Percentiles rank a stretch among this genome's conserved stretches.
Evolutionary conservation across 1,284 basidiomycete species (phyloP).

Genomic region (Ceratobasidium sp.): DNA sequence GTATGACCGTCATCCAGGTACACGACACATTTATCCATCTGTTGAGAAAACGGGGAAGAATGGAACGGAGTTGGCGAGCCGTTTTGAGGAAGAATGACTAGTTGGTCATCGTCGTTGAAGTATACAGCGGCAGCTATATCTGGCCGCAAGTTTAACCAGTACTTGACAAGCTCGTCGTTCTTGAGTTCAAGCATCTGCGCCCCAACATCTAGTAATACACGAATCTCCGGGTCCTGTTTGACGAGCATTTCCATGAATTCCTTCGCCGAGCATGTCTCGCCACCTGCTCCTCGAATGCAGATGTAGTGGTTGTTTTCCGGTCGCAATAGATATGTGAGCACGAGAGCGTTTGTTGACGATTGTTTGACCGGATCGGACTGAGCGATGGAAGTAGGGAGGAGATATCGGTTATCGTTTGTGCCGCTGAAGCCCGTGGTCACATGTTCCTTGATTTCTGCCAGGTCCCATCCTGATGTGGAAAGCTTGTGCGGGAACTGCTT

Average conservation of each 20-base stretch:
- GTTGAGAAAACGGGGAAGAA: constrained; percentile 19
- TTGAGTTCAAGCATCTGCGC: constrained; percentile 63
- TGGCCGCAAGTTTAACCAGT: constrained; percentile 52
- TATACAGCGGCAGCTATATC: constrained; percentile 51
- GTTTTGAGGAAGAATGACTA: constrained; percentile 7
- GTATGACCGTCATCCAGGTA: constrained; percentile 27
- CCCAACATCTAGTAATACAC: constrained; percentile 62
- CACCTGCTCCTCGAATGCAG: constrained; percentile 42
- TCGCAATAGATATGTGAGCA: constrained; percentile 56
- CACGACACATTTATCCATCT: constrained; percentile 30
- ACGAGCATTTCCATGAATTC: constrained; percentile 52
- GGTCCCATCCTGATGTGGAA: constrained; percentile 61
- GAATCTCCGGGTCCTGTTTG: constrained; percentile 51
- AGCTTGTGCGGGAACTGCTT: constrained; percentile 60
- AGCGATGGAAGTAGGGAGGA: constrained; percentile 57
- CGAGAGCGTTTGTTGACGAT: constrained; percentile 58
- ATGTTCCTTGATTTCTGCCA: constrained; percentile 53
- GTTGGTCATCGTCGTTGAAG: constrained; percentile 52
- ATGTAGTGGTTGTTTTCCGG: constrained; percentile 55
- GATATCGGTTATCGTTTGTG: constrained; percentile 61
- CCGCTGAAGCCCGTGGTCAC: constrained; percentile 60
- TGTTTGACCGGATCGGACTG: constrained; percentile 57
- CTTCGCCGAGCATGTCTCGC: constrained; percentile 41
- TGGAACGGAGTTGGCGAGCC: background rate
- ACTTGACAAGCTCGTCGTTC: constrained; percentile 53